Evolutionary conservation across 768 basidiomycete genomes (phyloP).

Genomic region (Cytidiella melzeri): DNA sequence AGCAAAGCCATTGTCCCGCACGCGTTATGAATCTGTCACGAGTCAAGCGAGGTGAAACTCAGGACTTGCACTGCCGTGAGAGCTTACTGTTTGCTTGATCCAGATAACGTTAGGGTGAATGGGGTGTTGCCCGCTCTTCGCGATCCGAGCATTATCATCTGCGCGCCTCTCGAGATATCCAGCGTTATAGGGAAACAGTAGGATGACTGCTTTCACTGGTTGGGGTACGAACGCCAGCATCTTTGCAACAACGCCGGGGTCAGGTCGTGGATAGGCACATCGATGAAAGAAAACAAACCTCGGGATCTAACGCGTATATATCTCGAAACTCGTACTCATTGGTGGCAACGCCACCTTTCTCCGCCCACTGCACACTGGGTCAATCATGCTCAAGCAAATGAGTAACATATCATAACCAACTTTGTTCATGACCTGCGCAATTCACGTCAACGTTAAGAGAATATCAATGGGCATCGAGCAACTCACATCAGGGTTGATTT

Average conservation of each 20-base stretch:
- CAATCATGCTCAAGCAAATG: constrained; percentile 33
- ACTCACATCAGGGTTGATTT: constrained; percentile 58
- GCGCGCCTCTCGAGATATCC: constrained; percentile 41
- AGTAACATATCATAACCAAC: background rate
- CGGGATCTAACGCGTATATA: constrained; percentile 64
- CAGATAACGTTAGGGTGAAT: constrained; percentile 67
- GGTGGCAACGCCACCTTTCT: constrained; percentile 51
- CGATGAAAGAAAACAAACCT: constrained; percentile 33
- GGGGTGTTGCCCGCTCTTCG: constrained; percentile 34
- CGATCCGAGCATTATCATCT: constrained; percentile 54
- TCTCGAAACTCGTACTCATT: constrained; percentile 52
- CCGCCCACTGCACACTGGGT: constrained; percentile 49
- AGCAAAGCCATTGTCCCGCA: constrained; percentile 78
- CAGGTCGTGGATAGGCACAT: background rate
- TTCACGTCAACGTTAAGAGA: too few species aligned
- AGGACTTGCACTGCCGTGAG: too few species aligned
- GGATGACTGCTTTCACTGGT: constrained; percentile 76
- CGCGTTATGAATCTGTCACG: background rate
- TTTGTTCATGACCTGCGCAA: constrained; percentile 31
- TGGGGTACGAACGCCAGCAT: constrained; percentile 61
- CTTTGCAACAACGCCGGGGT: constrained; percentile 26
- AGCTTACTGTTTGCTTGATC: constrained; percentile 88
- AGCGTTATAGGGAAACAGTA: constrained; percentile 72
- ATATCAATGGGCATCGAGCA: too few species aligned
- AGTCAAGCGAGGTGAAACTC: too few species aligned